Conservation (phyloP, 1,284 basidiomycete species). For the Leccinum solheimii region DNA sequence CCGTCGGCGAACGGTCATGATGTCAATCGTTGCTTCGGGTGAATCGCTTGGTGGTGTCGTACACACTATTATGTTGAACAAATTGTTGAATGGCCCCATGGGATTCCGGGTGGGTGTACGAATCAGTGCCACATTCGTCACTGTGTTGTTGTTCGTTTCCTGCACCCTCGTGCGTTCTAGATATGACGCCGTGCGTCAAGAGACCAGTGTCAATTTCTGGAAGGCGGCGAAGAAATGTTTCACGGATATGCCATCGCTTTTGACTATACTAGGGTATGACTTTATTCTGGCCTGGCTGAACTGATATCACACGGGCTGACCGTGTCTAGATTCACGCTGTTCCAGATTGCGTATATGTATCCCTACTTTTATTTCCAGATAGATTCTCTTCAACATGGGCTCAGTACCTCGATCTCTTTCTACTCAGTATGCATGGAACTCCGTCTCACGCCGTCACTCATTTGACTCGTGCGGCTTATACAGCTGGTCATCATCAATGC, state of each 20-base stretch:
- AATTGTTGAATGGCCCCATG: slow-evolving; percentile 32
- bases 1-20: slow-evolving; percentile 28
- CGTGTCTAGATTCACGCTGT: slow-evolving; percentile 22
- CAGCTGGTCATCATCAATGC: slow-evolving; percentile 50
- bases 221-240: slow-evolving; percentile 25
- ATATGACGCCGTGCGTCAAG: slow-evolving; percentile 9
- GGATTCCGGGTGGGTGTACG: slow-evolving; percentile 31
- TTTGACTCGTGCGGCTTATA: background rate
- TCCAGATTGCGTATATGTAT: slow-evolving; percentile 24
- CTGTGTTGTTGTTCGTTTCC: slow-evolving; percentile 26
- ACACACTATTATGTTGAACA: slow-evolving; percentile 43
- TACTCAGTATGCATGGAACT: slow-evolving; percentile 26
- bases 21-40: slow-evolving; percentile 36
- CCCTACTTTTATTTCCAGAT: slow-evolving; percentile 35
- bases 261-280: slow-evolving; percentile 29
- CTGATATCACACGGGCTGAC: background rate
- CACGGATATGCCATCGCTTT: slow-evolving; percentile 24
- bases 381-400: slow-evolving; percentile 29
- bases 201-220: slow-evolving; percentile 15
- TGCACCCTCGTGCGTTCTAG: slow-evolving; percentile 34
- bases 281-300: background rate
- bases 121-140: slow-evolving; percentile 34
- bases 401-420: slow-evolving; percentile 29
- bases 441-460: too few relatives aligned
- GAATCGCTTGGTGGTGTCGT: slow-evolving; percentile 33